Percentiles rank a stretch among this genome's conserved stretches.
phyloP scores from a whole-genome alignment of 441 rosid species.

The Lepidium campestre region DNA sequence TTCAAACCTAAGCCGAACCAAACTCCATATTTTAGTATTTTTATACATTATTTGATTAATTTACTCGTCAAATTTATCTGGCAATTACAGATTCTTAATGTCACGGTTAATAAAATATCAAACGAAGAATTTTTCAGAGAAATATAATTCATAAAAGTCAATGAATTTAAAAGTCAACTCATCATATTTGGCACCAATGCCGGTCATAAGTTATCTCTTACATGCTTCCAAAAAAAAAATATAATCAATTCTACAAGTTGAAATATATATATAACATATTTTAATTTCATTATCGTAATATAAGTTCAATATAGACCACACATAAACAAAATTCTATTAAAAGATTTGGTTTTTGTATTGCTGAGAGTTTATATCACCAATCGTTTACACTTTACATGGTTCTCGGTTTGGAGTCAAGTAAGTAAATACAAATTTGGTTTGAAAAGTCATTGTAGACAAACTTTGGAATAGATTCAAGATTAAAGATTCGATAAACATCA shows the following conservation, averaged over 20 bases:
- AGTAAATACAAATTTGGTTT: background rate
- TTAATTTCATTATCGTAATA: background rate
- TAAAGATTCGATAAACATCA: background rate
- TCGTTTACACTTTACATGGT: background rate
- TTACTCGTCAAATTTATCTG: background rate
- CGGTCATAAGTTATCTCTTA: conserved; percentile 1
- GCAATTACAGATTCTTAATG: background rate
- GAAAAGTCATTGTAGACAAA: conserved; percentile 3
- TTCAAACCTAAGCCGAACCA: no score
- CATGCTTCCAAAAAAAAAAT: background rate
- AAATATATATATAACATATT: background rate
- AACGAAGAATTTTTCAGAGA: background rate
- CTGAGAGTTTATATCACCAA: background rate
- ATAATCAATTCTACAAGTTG: background rate
- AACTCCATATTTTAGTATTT: no score
- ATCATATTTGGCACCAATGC: background rate
- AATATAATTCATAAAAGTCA: background rate
- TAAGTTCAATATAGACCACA: background rate
- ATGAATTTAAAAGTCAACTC: conserved; percentile 9
- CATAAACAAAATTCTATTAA: background rate
- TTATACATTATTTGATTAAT: background rate
- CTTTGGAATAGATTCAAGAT: background rate
- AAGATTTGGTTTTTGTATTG: background rate
- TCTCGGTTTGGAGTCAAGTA: background rate
- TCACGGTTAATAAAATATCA: background rate